These are phyloP conservation scores for Lecanicillium sp. DNA, from an alignment of 2,329 filamentous ascomycete genomes.

Conservation along the genomic window DNA sequence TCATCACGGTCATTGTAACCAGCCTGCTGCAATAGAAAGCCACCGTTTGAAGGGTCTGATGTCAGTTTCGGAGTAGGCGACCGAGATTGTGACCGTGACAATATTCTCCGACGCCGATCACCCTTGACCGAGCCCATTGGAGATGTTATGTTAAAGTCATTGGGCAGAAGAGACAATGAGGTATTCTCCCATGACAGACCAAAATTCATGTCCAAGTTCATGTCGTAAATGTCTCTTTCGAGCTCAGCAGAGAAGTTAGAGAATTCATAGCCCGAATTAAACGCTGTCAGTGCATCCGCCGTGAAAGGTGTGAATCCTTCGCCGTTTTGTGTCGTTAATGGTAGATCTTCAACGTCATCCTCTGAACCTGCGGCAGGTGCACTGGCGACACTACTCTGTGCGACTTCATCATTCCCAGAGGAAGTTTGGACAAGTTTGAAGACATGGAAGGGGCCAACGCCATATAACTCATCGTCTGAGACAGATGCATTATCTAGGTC, in stretches of 20 bases:
- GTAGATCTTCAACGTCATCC: not conserved
- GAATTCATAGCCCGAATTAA: not conserved
- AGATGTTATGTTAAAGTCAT: not conserved
- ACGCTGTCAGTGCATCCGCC: not conserved
- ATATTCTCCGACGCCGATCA: not conserved
- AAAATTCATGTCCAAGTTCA: not conserved
- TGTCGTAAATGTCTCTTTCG: constrained; percentile 11
- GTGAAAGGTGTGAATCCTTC: not conserved
- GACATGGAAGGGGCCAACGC: constrained; percentile 13
- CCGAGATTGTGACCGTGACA: not conserved
- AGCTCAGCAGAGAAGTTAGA: not conserved
- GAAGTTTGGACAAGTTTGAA: not conserved
- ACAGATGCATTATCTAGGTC: constrained; percentile 14
- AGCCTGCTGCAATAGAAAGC: not conserved
- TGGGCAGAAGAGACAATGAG: constrained; percentile 11
- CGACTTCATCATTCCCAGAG: too few relatives aligned
- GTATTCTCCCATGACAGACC: not conserved
- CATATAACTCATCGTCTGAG: constrained; percentile 1
- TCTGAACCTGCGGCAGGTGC: too few relatives aligned
- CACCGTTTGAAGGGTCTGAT: not conserved
- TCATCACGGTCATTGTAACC: not conserved
- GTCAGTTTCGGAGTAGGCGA: not conserved
- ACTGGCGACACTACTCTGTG: too few relatives aligned
- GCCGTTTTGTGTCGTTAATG: not conserved
- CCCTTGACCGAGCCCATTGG: not conserved